Base-by-base conservation (phyloP, 768 basidiomycete genomes). In the Tricholoma terreum region DNA sequence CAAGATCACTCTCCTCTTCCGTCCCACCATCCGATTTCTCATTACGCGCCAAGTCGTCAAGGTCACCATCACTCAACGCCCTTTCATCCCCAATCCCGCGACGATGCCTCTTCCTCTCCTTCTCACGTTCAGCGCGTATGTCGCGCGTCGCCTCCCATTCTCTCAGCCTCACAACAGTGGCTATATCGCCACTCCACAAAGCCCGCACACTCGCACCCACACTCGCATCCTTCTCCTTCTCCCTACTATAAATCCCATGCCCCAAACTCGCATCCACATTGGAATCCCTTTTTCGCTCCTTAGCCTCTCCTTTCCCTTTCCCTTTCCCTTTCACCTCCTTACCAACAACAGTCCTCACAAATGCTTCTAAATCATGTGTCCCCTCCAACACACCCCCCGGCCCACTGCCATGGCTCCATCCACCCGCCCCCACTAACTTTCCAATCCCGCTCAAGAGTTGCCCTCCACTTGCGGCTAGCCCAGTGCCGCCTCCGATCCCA, bases 321-420 rank as follows among this genome's bases (percentile, higher is more conserved):
- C 59, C 50, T 55, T 62, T 55, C 34, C 56, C 56, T 54, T 65
- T 65, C 19, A 61, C 61, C 40, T 77, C 79, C 46, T 65, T 67
- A 56, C 57, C 75, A 38, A 77, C 59, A 7, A 85, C 67, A 34
- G 75, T 69, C 50, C 70, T 73, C 43, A 85, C 78, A 61, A 90
- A 80, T 10, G 65, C 67, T 5, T 71, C 76, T 40, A 91, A 65
- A 62, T 90, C 85, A 8, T 75, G 65, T 8, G 80, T 83, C 31
- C 78, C 72, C 11, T 75, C 75, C 34, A 77, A 61, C n/a, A 84
- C 68, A 50, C 72, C 69, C 4, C 73, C 77, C 54, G 59, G 34
- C 14, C 67, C 69, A n/a, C 68, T 64, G 30, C 74, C 72, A 7
- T 78, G 75, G 15, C 73, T 67, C 42, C 72, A 57, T 34, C 70